Base-by-base conservation (phyloP, 2,329 filamentous ascomycete genomes). In the Nigrograna mackinnonii region DNA sequence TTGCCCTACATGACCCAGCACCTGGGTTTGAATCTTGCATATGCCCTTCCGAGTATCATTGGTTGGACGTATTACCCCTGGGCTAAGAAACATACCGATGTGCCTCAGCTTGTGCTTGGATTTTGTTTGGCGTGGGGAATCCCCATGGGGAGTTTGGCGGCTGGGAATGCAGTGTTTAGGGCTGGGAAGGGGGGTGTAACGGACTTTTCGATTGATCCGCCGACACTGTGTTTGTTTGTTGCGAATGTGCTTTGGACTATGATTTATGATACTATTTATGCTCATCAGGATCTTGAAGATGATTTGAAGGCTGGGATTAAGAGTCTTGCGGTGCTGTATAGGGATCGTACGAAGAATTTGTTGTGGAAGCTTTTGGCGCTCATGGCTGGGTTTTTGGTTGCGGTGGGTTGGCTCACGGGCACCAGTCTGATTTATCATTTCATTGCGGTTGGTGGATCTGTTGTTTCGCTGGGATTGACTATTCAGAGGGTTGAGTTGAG, bases 81-180 rank as follows among this genome's bases (percentile, higher is more conserved):
- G 22, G 72, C 71, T 20, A 81, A 80, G 57, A 69, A 76, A 20
- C 63, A 79, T 31, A 80, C 77, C 35, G 62, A 79, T 52, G 79
- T 75, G 50, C 72, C 78, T 2, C 78, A 80, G 53, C 64, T 72
- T 24, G 73, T 79, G 7, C 60, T 81, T 12, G 78, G 78, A 5
- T 61, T 78, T 12, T 37, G 32, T 19, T 4, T 48, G 3, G 7
- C 26, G 6, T 44, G 37, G 37, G 45, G 33, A 14, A 20, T 41
- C 22, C 17, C 36, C 13, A 31, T 48, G 5, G 45, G 45, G 12
- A 9, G 37, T 18, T 5, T 36, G 5, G 5, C 40, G 6, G 7
- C 40, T n/a, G 39, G 39, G 6, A 7, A 32, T 9, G 11, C 11
- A 17, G 9, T 17, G 11, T 11, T 33, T 13, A n/a, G n/a, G n/a